Percentiles rank a stretch among this genome's conserved stretches.
Conservation (phyloP, 495 filamentous ascomycete species). For the Sordaria brevicollis region DNA sequence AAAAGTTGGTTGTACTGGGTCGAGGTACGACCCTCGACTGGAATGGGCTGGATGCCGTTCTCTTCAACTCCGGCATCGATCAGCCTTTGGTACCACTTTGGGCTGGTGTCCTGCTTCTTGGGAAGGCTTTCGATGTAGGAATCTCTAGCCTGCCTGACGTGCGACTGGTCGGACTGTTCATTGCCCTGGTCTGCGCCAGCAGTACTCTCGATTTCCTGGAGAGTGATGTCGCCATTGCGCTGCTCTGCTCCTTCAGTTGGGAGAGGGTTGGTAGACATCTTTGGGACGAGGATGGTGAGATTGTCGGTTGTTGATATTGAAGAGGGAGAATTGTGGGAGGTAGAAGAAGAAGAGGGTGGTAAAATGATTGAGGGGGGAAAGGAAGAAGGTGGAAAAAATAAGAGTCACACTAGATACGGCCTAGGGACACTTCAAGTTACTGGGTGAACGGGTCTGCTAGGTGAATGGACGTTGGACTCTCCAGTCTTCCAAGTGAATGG, state of each 20-base stretch:
- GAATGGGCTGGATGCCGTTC: slow-evolving; percentile 44
- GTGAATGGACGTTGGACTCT: no score
- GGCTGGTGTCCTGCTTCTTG: slow-evolving; percentile 17
- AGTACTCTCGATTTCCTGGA: not conserved
- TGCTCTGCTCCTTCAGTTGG: not conserved
- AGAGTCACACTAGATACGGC: no score
- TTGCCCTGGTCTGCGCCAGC: not conserved
- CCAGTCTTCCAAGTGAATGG: no score
- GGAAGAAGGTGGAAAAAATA: no score
- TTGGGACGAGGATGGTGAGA: not conserved
- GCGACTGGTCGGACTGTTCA: not conserved
- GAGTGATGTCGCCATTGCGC: not conserved
- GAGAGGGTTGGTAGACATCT: not conserved
- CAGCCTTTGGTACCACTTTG: slow-evolving; percentile 28
- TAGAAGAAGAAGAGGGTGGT: no score
- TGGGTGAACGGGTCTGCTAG: no score
- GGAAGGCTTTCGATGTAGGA: slow-evolving; percentile 14
- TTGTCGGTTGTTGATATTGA: no score
- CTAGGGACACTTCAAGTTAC: no score
- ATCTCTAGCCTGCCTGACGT: no score
- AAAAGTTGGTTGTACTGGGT: slow-evolving; percentile 42
- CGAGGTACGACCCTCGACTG: slow-evolving; percentile 39
- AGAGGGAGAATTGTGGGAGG: no score
- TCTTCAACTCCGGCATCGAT: slow-evolving; percentile 40
- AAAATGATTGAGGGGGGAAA: no score